Base-by-base conservation (phyloP, 179 eudicot genomes). In the Silene coronaria region DNA sequence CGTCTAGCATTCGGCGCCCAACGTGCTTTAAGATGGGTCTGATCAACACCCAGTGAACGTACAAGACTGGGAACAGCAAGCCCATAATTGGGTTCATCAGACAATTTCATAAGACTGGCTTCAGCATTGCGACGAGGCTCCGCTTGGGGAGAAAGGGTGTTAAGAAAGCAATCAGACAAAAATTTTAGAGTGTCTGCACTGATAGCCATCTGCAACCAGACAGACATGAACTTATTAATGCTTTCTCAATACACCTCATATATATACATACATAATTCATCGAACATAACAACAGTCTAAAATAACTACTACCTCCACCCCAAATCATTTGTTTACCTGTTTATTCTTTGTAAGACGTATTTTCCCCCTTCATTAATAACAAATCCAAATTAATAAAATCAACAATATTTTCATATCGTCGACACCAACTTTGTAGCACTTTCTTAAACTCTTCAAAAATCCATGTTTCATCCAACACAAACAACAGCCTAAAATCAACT, bases 51-150 rank as follows among this genome's bases (percentile, higher is more conserved):
- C 26, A 87, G 85, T 3, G 89, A 23, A 28, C 85, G 82, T 13
- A 95, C 86, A n/a, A 95, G 91, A 32, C 87, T 88, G 80, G 92
- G 99, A 36, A 95, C 93, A 27, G 92, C 93, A 27, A 92, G 87
- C 27, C 87, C 95, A 66, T 80, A 95, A 85, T 87, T 89, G 24
- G 93, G 91, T 7, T 81, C 82, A 21, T 85, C 90, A n/a, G 95
- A 80, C 16, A 91, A 90, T 60, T 89, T 88, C 9, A 87, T 28
- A 23, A 95, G 89, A 42, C 81, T 82, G 3, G 90, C 65, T 79
- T 95, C 99, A 28, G 99, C 97, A 2, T 69, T 83, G 42, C 96
- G 94, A 27, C 99, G 97, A 61, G 96, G 93, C 63, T 84, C 88
- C 0, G 95, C 90, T 36, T 76, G 70, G 2, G 96, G 95, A 16